Evolutionary conservation across 805 yeast species (phyloP).

Genomic region (Yarrowia sp.): DNA sequence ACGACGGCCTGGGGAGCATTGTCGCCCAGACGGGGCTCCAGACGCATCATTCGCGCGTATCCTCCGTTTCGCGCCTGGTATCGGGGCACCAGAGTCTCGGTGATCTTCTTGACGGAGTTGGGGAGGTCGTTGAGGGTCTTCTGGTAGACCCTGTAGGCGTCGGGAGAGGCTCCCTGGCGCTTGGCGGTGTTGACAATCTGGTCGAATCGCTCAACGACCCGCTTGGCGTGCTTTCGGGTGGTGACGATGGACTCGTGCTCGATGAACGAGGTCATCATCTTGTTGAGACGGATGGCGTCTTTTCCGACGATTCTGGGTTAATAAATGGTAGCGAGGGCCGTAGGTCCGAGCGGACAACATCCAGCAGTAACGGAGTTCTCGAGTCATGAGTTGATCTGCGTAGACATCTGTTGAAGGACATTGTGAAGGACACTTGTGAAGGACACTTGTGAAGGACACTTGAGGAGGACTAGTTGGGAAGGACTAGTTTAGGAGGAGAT

Average conservation of each 20-base stretch:
- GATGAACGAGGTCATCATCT: constrained; percentile 63
- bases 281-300: constrained; percentile 38
- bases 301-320: constrained; percentile 23
- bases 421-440: too few relatives aligned
- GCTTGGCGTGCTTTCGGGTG: constrained; percentile 72
- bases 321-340: not conserved
- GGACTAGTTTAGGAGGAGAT: too few relatives aligned
- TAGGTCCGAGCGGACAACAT: not conserved
- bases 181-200: constrained; percentile 61
- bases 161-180: constrained; percentile 34
- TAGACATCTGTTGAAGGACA: too few relatives aligned
- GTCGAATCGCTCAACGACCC: constrained; percentile 62
- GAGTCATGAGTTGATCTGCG: too few relatives aligned
- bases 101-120: constrained; percentile 58
- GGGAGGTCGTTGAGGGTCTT: constrained; percentile 50
- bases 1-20: constrained; percentile 85
- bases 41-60: constrained; percentile 75
- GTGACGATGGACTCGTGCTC: constrained; percentile 71
- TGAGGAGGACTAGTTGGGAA: too few relatives aligned
- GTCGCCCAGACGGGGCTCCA: constrained; percentile 87
- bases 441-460: too few relatives aligned
- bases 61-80: constrained; percentile 70
- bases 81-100: constrained; percentile 61
- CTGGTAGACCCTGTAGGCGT: constrained; percentile 33
- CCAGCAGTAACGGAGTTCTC: too few relatives aligned